A percentile compares a stretch with the other conserved stretches of the same genome.
Evolutionary conservation across 805 yeast genomes (phyloP).

Genomic region (Sungouiella blattae): DNA sequence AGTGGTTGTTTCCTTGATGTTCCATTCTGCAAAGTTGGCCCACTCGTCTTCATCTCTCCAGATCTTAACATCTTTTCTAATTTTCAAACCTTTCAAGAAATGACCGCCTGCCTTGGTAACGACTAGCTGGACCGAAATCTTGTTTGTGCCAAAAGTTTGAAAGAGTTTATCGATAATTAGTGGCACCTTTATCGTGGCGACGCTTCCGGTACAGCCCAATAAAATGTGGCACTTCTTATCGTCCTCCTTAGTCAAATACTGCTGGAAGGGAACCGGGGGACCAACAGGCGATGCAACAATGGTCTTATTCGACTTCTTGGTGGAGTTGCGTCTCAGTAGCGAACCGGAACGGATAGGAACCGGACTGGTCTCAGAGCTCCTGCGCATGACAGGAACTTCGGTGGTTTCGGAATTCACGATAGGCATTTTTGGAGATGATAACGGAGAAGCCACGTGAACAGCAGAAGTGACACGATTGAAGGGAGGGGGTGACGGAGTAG

Average conservation of each 20-base stretch:
- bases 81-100: conserved; percentile 52
- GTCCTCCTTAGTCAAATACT: conserved; percentile 63
- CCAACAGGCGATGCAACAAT: conserved; percentile 55
- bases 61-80: conserved; percentile 67
- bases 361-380: conserved; percentile 12
- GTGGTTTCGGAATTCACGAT: conserved; percentile 4
- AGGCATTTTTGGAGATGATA: neutral
- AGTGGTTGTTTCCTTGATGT: conserved; percentile 15
- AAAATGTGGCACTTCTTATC: conserved; percentile 85
- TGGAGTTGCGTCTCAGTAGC: conserved; percentile 15
- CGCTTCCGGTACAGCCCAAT: conserved; percentile 93
- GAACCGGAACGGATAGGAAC: conserved; percentile 7
- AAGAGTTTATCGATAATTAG: conserved; percentile 81
- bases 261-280: conserved; percentile 71
- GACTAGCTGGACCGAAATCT: conserved; percentile 78
- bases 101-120: conserved; percentile 84
- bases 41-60: conserved; percentile 97
- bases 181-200: conserved; percentile 93
- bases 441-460: neutral
- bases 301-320: conserved; percentile 45
- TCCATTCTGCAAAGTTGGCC: conserved; percentile 43
- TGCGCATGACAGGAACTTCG: conserved; percentile 8
- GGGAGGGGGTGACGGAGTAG: conserved; percentile 2
- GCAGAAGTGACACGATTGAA: neutral
- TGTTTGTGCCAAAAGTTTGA: conserved; percentile 66